These are phyloP conservation scores for Boletus rufocinnamomeus DNA, from an alignment of 768 basidiomycete species.

Conservation along the genomic window DNA sequence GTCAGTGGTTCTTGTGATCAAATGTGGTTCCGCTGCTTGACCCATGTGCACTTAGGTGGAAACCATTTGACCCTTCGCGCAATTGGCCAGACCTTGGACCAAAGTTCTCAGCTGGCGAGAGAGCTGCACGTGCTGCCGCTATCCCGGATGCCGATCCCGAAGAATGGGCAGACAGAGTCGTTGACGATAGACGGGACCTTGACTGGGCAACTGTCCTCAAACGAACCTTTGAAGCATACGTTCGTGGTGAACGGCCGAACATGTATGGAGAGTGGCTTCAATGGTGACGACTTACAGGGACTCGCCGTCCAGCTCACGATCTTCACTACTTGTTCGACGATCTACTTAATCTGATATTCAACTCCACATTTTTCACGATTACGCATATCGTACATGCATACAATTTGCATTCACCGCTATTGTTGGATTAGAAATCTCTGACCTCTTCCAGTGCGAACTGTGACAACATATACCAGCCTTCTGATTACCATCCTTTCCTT, in stretches of 20 bases:
- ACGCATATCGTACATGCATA: conserved; percentile 31
- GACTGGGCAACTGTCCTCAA: conserved; percentile 95
- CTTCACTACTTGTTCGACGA: conserved; percentile 23
- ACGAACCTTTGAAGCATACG: conserved; percentile 90
- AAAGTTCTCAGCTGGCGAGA: conserved; percentile 76
- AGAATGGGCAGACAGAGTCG: conserved; percentile 45
- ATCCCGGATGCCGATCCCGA: conserved; percentile 35
- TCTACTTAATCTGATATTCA: conserved; percentile 34
- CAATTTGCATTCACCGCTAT: conserved; percentile 29
- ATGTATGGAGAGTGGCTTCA: conserved; percentile 88
- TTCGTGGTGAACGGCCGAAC: conserved; percentile 90
- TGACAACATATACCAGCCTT: conserved; percentile 33
- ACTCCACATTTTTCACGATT: conserved; percentile 26
- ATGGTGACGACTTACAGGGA: conserved; percentile 40
- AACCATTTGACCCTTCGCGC: conserved; percentile 88
- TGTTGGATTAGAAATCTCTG: conserved; percentile 35
- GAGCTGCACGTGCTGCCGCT: conserved; percentile 53
- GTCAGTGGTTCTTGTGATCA: conserved; percentile 42
- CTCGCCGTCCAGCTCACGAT: conserved; percentile 9
- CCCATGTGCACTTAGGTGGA: conserved; percentile 67
- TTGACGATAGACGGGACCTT: conserved; percentile 76
- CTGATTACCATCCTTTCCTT: conserved; percentile 30
- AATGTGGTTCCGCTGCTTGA: background rate
- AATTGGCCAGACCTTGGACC: conserved; percentile 95
- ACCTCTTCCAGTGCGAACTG: conserved; percentile 28